phyloP scores from a whole-genome alignment of 2,329 filamentous ascomycete genomes.

The Harringtonia aguacate region DNA sequence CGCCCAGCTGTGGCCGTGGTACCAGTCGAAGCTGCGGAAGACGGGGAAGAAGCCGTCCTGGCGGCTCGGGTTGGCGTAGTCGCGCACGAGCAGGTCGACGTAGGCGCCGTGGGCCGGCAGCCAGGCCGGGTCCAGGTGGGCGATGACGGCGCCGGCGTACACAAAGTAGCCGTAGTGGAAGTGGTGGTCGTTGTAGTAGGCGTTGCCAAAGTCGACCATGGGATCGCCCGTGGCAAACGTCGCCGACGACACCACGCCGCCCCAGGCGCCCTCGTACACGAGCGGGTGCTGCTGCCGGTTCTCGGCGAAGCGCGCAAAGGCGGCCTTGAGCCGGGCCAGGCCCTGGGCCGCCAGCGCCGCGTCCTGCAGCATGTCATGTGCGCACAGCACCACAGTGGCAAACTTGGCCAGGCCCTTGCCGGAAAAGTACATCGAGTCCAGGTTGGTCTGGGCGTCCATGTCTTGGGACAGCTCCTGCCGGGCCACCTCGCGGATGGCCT shows the following conservation, averaged over 20 bases:
- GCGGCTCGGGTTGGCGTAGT: conserved; percentile 64
- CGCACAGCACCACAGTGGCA: conserved; percentile 55
- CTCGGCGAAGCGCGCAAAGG: conserved; percentile 53
- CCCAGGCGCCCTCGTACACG: conserved; percentile 62
- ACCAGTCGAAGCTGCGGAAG: conserved; percentile 85
- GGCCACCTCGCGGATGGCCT: conserved; percentile 50
- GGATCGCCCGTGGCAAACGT: conserved; percentile 59
- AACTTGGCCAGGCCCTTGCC: conserved; percentile 79
- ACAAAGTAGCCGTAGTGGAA: conserved; percentile 86
- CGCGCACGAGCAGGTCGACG: conserved; percentile 75
- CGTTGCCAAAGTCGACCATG: conserved; percentile 80
- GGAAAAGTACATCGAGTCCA: conserved; percentile 86
- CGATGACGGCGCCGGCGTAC: conserved; percentile 75
- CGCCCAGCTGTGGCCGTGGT: conserved; percentile 88
- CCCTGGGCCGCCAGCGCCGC: conserved; percentile 43
- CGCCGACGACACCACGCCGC: conserved; percentile 67
- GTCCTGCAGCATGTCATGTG: conserved; percentile 53
- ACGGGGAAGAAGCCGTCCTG: conserved; percentile 70
- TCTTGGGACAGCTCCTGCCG: conserved; percentile 60
- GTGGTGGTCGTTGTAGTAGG: conserved; percentile 68
- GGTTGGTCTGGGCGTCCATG: conserved; percentile 60
- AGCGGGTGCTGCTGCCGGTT: conserved; percentile 59
- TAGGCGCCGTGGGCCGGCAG: conserved; percentile 60
- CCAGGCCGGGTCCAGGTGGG: conserved; percentile 67
- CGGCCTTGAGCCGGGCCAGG: conserved; percentile 50